Percentiles rank a stretch among this genome's conserved stretches.
Evolutionary conservation across 257 asterid species (phyloP).

Genomic region (Solanum commersonii): DNA sequence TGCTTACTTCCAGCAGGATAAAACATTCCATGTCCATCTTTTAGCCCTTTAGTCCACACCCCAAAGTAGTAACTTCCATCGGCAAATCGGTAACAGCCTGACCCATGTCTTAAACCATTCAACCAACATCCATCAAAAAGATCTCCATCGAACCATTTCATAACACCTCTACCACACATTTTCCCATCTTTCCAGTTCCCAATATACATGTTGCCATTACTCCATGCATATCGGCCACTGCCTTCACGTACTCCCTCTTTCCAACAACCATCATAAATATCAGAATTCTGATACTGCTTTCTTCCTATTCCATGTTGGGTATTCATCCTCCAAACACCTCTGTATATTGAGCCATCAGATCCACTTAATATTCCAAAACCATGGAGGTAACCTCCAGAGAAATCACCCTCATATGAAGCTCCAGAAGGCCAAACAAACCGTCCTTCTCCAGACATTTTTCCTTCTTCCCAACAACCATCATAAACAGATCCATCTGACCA

Average conservation of each 20-base stretch:
- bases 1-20: slow-evolving; percentile 62
- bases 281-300: slow-evolving; percentile 69
- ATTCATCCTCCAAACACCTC: slow-evolving; percentile 88
- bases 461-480: slow-evolving; percentile 88
- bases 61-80: slow-evolving; percentile 94
- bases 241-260: slow-evolving; percentile 89
- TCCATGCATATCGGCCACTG: slow-evolving; percentile 87
- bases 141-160: slow-evolving; percentile 85
- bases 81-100: slow-evolving; percentile 63
- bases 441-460: slow-evolving; percentile 94
- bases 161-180: slow-evolving; percentile 83
- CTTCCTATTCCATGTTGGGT: slow-evolving; percentile 80
- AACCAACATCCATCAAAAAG: slow-evolving; percentile 86
- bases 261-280: slow-evolving; percentile 92
- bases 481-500: slow-evolving; percentile 86
- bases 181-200: slow-evolving; percentile 84
- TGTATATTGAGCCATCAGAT: slow-evolving; percentile 70
- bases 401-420: slow-evolving; percentile 78
- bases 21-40: slow-evolving; percentile 86
- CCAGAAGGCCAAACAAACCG: slow-evolving; percentile 71
- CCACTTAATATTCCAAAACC: slow-evolving; percentile 70
- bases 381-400: slow-evolving; percentile 73
- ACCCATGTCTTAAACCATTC: slow-evolving; percentile 70
- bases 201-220: slow-evolving; percentile 50
- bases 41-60: slow-evolving; percentile 81